Evolutionary conservation across 2,329 filamentous ascomycete species (phyloP).

Genomic region (Lasiodiplodia theobromae): DNA sequence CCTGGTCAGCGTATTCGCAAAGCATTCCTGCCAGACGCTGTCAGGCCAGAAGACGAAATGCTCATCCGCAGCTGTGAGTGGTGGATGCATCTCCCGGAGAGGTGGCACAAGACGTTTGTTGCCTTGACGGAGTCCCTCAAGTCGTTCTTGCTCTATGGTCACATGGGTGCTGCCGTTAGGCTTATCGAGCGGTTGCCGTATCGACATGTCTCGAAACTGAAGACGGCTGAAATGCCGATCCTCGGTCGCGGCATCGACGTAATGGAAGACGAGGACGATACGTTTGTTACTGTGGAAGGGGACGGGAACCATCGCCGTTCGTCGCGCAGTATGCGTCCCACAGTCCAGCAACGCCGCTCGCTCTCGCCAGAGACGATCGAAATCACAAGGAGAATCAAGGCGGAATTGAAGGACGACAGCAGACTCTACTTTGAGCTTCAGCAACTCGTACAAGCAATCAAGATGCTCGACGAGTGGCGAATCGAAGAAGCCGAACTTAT

Average conservation of each 20-base stretch:
- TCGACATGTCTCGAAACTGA: conserved; percentile 51
- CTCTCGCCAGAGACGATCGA: conserved; percentile 34
- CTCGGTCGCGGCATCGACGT: conserved; percentile 45
- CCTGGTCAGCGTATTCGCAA: conserved; percentile 70
- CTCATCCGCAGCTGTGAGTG: conserved; percentile 28
- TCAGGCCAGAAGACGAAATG: conserved; percentile 27
- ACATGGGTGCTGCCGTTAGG: conserved; percentile 62
- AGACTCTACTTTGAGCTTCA: conserved; percentile 53
- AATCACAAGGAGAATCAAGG: conserved; percentile 33
- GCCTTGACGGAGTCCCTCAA: conserved; percentile 78
- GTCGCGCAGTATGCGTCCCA: conserved; percentile 7
- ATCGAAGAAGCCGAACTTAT: conserved; percentile 50
- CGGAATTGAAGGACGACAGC: conserved; percentile 32
- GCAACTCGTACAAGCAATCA: conserved; percentile 51
- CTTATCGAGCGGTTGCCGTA: conserved; percentile 60
- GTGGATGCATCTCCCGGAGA: conserved; percentile 48
- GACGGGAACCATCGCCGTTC: conserved; percentile 18
- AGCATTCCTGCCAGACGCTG: conserved; percentile 64
- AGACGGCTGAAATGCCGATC: conserved; percentile 50
- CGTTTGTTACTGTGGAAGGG: neutral
- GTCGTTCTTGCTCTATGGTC: conserved; percentile 70
- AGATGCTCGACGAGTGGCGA: conserved; percentile 53
- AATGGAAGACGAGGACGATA: conserved; percentile 25
- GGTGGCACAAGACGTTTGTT: conserved; percentile 54
- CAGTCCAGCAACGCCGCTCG: conserved; percentile 14